Conservation (phyloP, 1,139 yeast genomes). For the Meyerozyma athensensis region DNA sequence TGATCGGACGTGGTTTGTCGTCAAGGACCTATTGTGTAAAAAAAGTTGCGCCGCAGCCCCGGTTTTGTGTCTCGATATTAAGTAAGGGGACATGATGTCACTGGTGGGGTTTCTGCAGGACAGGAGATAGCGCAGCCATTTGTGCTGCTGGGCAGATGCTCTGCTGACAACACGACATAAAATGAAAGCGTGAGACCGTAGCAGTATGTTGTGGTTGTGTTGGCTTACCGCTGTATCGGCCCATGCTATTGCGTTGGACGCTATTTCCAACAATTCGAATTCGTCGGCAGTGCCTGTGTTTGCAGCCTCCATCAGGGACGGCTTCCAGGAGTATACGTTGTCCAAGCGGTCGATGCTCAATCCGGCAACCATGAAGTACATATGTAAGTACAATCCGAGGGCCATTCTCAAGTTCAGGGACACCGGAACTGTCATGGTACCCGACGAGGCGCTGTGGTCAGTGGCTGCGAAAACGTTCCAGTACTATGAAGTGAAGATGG, state of each 20-base stretch:
- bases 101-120: too few species aligned
- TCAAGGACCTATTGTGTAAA: background rate
- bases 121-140: too few species aligned
- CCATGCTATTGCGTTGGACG: background rate
- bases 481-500: background rate
- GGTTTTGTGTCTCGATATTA: background rate
- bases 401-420: background rate
- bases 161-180: too few species aligned
- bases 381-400: background rate
- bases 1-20: background rate
- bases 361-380: background rate
- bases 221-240: too few species aligned
- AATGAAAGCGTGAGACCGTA: too few species aligned
- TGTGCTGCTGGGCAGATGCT: too few species aligned
- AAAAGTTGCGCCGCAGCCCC: background rate
- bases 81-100: constrained; percentile 2
- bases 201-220: too few species aligned
- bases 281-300: background rate
- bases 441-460: background rate
- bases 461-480: constrained; percentile 1
- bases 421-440: constrained; percentile 1
- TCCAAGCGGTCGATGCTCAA: background rate
- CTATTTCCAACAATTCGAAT: background rate
- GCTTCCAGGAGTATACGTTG: background rate
- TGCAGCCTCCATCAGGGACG: background rate